Evolutionary conservation across 2,329 filamentous ascomycete genomes (phyloP), one percentile per base, ranked within the genome.

Genomic region (Fusarium pseudonygamai): DNA sequence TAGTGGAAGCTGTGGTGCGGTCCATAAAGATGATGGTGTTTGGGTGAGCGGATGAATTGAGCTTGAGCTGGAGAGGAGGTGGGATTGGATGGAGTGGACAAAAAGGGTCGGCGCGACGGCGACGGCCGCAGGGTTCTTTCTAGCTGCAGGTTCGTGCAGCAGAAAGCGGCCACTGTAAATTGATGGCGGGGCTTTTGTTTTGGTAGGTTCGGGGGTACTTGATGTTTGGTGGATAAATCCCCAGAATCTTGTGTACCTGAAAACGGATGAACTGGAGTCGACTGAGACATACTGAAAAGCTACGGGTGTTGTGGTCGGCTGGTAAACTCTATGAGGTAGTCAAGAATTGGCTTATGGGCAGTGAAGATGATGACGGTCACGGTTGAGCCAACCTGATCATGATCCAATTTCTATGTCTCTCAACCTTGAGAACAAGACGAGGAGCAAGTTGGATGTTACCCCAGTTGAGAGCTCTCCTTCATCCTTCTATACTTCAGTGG

Each of bases 81-180:
- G 56, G 56, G 60, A 58, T 45, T 57, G 60, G 60, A 55, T 70
- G 58, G 63, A 64, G 59, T 71, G 58, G 50, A 64, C 71, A 64
- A 73, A 74, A 74, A 74, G 62, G 71, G 67, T 64, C 67, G 71
- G 67, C 63, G 67, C 58, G 71, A 74, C 67, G 71, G 67, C 49
- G 70, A 55, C 70, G 60, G 62, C 70, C 70, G 70, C 67, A 74
- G 67, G 71, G 71, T 74, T 74, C 60, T 46, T 62, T 62, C 65
- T 64, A 69, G 63, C 58, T 68, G 67, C 57, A 68, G 71, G 58
- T 66, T 69, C 60, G 56, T 71, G 66, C 70, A 66, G 56, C 43
- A 53, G 30, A 55, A 50, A 45, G 37, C 69, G 45, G 32, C 52
- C 64, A 57, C 45, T 57, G 67, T 74, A 74, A 73, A 73, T 71